Base-by-base conservation (phyloP, 148 eudicot genomes). In the Oxyria digyna region DNA sequence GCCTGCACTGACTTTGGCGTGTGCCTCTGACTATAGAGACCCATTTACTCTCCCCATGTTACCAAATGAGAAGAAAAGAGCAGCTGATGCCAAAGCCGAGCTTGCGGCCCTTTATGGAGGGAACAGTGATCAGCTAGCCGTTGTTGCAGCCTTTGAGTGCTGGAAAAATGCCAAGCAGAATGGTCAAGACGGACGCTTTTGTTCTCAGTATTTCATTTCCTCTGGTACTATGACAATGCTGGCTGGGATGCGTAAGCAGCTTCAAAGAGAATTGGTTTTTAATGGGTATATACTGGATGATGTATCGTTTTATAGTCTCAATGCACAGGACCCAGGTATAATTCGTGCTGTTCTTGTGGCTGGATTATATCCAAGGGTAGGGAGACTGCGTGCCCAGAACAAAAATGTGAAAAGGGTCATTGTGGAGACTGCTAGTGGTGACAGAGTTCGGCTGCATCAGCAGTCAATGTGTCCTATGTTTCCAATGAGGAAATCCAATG, bases 1-100 rank as follows among this genome's bases (percentile, higher is more conserved):
- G 65, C 99, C 99, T 6, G 99, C 99, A 65, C 75, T 95, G 77
- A 95, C 99, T 59, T 80, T 91, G 72, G 99, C 99, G 42, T 95
- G 99, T 75, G 93, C 97, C 21, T 76, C 91, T 71, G 91, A 87
- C 67, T 85, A 71, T 69, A 85, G 80, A 85, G 91, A 84, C 38
- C 99, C 97, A 54, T 95, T 95, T 52, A 82, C 85, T 48, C 72
- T 95, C 67, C 97, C 99, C 48, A 85, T 85, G 96, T 72, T 80
- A 11, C 93, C 97, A 10, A 6, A 70, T 70, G 88, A 85, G 0
- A 91, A 73, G 82, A 82, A 81, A 76, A 80, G 41, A 82, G 99
- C 99, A 24, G 71, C 70, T 33, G 85, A 75, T 62, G 97, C 94
- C 67, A 87, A 78, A 87, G 72, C 72, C 40, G 85, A 91, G 84